phyloP scores from a whole-genome alignment of 2,329 filamentous ascomycete genomes.

The Stagonosporopsis rhizophila region DNA sequence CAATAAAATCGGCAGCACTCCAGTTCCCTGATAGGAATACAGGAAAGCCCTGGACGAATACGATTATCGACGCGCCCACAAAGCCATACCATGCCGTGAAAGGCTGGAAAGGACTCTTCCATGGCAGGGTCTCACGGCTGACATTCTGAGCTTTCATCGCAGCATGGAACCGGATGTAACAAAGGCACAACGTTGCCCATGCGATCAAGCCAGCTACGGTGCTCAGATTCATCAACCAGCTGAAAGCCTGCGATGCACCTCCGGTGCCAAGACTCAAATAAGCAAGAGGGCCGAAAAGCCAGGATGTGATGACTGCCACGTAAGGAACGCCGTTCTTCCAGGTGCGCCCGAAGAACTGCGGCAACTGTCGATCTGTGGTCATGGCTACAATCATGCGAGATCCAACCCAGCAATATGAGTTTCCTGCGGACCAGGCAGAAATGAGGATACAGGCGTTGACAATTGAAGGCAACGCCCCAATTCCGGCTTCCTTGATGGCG shows the following conservation, averaged over 20 bases:
- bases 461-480: constrained; percentile 43
- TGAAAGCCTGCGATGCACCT: constrained; percentile 67
- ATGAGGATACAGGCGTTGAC: constrained; percentile 37
- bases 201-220: constrained; percentile 67
- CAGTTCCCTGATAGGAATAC: constrained; percentile 74
- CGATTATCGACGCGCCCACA: constrained; percentile 66
- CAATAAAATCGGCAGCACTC: constrained; percentile 54
- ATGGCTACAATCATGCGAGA: constrained; percentile 35
- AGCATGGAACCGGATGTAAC: constrained; percentile 73
- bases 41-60: constrained; percentile 76
- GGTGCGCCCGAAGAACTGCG: constrained; percentile 33
- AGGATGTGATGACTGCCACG: constrained; percentile 68
- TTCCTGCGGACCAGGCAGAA: constrained; percentile 37
- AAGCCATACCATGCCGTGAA: constrained; percentile 71
- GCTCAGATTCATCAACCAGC: constrained; percentile 74
- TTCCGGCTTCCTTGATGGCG: constrained; percentile 56
- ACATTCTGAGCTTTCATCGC: constrained; percentile 71
- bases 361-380: constrained; percentile 32
- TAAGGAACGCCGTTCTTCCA: constrained; percentile 73
- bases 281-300: constrained; percentile 61
- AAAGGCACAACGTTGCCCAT: constrained; percentile 62
- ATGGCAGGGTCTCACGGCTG: constrained; percentile 64
- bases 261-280: constrained; percentile 75
- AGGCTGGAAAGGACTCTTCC: constrained; percentile 71
- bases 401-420: constrained; percentile 36